phyloP scores from a whole-genome alignment of 352 stramenopile genomes.

The Pythium plurisporium region DNA sequence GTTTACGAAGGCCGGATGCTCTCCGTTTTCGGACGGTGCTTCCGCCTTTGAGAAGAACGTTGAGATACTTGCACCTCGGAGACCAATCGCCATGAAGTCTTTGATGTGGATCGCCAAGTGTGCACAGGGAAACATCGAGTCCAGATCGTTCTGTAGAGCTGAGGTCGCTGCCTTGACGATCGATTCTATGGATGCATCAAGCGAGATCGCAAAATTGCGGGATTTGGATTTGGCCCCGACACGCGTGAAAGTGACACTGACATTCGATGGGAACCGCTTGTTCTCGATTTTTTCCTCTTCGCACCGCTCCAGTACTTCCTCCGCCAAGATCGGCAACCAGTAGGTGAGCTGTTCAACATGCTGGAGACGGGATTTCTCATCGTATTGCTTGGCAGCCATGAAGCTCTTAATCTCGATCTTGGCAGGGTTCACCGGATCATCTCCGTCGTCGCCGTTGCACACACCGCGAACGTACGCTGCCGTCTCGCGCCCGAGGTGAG shows the following conservation, averaged over 20 bases:
- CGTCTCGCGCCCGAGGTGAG: constrained; percentile 56
- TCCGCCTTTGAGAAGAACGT: constrained; percentile 58
- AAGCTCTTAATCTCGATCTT: constrained; percentile 68
- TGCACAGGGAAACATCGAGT: constrained; percentile 55
- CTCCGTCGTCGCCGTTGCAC: constrained; percentile 58
- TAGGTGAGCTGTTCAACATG: constrained; percentile 61
- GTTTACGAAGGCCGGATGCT: constrained; percentile 1
- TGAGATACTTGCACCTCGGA: constrained; percentile 46
- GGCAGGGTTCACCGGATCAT: constrained; percentile 68
- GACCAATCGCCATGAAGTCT: constrained; percentile 59
- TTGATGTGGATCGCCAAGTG: constrained; percentile 57
- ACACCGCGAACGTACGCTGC: constrained; percentile 49
- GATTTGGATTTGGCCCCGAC: constrained; percentile 47
- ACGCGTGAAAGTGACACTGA: constrained; percentile 51
- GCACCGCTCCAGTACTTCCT: constrained; percentile 74
- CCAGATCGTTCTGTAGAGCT: constrained; percentile 45
- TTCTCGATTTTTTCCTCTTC: constrained; percentile 77
- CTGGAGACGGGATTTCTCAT: constrained; percentile 51
- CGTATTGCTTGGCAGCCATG: constrained; percentile 75
- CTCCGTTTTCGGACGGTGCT: not conserved
- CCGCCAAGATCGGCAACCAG: constrained; percentile 64
- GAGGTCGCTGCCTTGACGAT: constrained; percentile 49
- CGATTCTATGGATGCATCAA: constrained; percentile 53
- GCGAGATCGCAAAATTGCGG: constrained; percentile 44
- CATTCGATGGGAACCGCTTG: constrained; percentile 64